phyloP scores from a whole-genome alignment of 1,284 basidiomycete genomes.

The Dichomitus squalens region DNA sequence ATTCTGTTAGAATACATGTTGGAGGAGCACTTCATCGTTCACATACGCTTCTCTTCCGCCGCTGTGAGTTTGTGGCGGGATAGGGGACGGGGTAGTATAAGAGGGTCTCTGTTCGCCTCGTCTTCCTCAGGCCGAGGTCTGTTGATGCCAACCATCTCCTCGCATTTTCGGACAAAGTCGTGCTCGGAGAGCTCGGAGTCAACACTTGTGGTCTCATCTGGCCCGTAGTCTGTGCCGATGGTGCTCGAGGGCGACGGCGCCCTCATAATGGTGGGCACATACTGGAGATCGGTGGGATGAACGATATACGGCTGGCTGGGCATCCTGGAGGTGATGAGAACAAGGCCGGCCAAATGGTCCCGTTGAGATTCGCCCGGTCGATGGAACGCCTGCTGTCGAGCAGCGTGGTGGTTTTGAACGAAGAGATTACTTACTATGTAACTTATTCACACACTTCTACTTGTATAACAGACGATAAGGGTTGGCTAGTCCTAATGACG shows the following conservation, averaged over 20 bases:
- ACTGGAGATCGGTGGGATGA: conserved; percentile 42
- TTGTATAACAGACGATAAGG: conserved; percentile 10
- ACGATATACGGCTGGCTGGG: conserved; percentile 32
- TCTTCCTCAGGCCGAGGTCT: conserved; percentile 48
- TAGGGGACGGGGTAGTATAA: conserved; percentile 24
- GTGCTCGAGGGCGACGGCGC: conserved; percentile 73
- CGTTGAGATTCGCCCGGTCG: too few species aligned
- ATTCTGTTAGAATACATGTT: neutral
- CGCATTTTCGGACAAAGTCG: conserved; percentile 56
- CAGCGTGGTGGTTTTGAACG: neutral
- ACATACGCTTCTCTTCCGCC: conserved; percentile 48
- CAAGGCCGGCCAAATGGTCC: too few species aligned
- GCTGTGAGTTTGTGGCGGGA: conserved; percentile 18
- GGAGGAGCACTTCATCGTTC: neutral
- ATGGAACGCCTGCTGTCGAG: too few species aligned
- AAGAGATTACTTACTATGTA: conserved; percentile 3
- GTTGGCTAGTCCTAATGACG: conserved; percentile 23
- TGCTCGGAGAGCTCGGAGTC: conserved; percentile 55
- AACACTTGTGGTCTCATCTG: conserved; percentile 59
- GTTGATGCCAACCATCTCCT: conserved; percentile 46
- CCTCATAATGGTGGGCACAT: conserved; percentile 66
- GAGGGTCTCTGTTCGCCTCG: conserved; percentile 39
- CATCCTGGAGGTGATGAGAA: conserved; percentile 16
- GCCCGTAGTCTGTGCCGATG: conserved; percentile 64
- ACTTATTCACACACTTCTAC: too few species aligned